These are phyloP conservation scores for Nicotiana tabacum DNA, from an alignment of 257 asterid genomes.

Conservation along the genomic window DNA sequence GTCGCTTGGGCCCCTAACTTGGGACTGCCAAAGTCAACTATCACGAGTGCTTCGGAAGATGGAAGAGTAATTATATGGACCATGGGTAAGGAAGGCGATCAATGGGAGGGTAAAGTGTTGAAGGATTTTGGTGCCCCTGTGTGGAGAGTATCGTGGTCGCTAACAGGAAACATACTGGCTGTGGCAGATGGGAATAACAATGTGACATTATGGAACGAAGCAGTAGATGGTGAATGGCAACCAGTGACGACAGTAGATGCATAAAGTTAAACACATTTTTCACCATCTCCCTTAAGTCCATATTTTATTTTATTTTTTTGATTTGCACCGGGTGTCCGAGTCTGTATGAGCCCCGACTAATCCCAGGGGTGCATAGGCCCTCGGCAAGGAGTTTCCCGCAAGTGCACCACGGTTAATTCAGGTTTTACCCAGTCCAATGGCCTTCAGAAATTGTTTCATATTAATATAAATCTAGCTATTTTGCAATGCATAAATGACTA, in stretches of 20 bases:
- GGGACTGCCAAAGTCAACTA: slow-evolving; percentile 64
- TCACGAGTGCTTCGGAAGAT: slow-evolving; percentile 63
- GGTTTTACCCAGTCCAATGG: too few species aligned
- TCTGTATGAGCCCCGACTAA: too few species aligned
- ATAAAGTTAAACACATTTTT: slow-evolving; percentile 7
- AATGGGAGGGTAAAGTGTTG: slow-evolving; percentile 55
- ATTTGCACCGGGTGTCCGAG: too few species aligned
- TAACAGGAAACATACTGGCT: slow-evolving; percentile 63
- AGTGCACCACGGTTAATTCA: too few species aligned
- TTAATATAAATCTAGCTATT: neutral
- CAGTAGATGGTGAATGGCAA: slow-evolving; percentile 61
- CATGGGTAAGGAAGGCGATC: slow-evolving; percentile 45
- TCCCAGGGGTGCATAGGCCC: too few species aligned
- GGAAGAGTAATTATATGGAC: slow-evolving; percentile 59
- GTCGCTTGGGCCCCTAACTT: slow-evolving; percentile 72
- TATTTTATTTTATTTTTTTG: neutral
- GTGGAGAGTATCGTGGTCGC: slow-evolving; percentile 73
- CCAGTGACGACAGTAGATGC: slow-evolving; percentile 51
- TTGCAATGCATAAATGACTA: neutral
- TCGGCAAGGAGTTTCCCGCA: too few species aligned
- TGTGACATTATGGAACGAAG: slow-evolving; percentile 68
- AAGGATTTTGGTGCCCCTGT: slow-evolving; percentile 54
- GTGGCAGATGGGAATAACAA: slow-evolving; percentile 59
- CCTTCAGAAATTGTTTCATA: neutral
- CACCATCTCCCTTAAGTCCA: neutral